Evolutionary conservation across 2,329 filamentous ascomycete genomes (phyloP).

Genomic region (Ceratocystiopsis minuta): DNA sequence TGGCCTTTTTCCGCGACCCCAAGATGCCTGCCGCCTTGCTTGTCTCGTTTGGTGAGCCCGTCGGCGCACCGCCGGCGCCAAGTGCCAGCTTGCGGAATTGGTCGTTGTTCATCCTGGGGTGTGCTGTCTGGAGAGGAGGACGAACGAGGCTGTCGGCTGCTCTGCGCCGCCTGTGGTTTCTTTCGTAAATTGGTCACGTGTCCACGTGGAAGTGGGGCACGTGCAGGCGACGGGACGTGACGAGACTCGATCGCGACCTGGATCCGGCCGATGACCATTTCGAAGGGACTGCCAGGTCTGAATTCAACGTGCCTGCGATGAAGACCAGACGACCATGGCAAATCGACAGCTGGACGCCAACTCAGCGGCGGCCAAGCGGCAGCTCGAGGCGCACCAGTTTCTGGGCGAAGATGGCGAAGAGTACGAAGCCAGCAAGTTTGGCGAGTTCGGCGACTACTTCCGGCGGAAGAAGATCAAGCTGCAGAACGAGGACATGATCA

Average conservation of each 20-base stretch:
- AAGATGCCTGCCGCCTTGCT: slow-evolving; percentile 27
- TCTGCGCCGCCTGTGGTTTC: no score
- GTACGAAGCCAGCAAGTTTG: slow-evolving; percentile 72
- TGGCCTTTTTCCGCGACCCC: slow-evolving; percentile 61
- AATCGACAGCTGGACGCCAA: slow-evolving; percentile 41
- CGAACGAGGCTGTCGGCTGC: no score
- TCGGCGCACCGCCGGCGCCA: slow-evolving; percentile 12
- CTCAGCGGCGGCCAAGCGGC: slow-evolving; percentile 42
- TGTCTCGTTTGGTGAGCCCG: slow-evolving; percentile 11
- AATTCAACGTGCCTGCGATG: background rate
- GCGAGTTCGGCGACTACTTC: slow-evolving; percentile 83
- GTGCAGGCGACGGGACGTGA: slow-evolving; percentile 1
- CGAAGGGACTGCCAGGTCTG: no score
- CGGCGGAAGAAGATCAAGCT: slow-evolving; percentile 92
- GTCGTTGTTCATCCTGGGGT: slow-evolving; percentile 64
- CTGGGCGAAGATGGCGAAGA: slow-evolving; percentile 74
- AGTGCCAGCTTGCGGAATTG: slow-evolving; percentile 74
- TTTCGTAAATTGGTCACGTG: slow-evolving; percentile 6
- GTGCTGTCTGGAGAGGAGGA: no score
- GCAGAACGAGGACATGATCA: slow-evolving; percentile 76
- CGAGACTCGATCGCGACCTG: slow-evolving; percentile 2
- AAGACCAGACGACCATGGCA: slow-evolving; percentile 28
- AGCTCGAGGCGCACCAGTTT: slow-evolving; percentile 51
- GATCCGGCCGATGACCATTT: no score
- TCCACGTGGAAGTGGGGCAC: slow-evolving; percentile 4